phyloP scores from a whole-genome alignment of 2,329 filamentous ascomycete species.

The Monosporascus sp. region DNA sequence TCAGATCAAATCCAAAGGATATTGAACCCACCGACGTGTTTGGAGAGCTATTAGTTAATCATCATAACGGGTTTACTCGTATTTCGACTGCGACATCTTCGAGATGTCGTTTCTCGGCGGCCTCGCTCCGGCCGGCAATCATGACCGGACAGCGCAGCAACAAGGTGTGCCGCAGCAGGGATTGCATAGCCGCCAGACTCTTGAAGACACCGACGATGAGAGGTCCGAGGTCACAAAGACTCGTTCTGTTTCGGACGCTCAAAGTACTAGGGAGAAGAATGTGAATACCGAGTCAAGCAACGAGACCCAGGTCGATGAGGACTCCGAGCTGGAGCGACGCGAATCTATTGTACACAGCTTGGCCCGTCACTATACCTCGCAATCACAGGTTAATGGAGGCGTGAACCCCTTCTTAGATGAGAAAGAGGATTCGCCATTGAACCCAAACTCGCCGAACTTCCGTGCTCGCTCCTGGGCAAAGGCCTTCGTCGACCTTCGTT shows the following conservation, averaged over 20 bases:
- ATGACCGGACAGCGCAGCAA: neutral
- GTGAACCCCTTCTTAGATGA: conserved; percentile 46
- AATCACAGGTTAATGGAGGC: conserved; percentile 32
- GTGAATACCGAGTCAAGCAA: conserved; percentile 19
- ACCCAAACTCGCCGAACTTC: conserved; percentile 49
- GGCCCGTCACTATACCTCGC: conserved; percentile 48
- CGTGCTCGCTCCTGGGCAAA: conserved; percentile 54
- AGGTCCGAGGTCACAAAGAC: conserved; percentile 17
- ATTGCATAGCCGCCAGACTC: conserved; percentile 17
- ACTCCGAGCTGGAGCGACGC: conserved; percentile 43
- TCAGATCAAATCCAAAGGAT: no score
- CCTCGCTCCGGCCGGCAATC: neutral
- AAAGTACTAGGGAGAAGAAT: conserved; percentile 22
- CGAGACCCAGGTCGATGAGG: conserved; percentile 32
- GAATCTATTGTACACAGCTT: conserved; percentile 49
- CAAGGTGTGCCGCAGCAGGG: conserved; percentile 4
- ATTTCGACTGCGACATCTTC: neutral
- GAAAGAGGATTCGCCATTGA: conserved; percentile 43
- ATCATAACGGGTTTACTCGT: neutral
- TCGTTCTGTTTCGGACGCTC: conserved; percentile 28
- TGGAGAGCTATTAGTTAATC: neutral
- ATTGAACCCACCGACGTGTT: neutral
- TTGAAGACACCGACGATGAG: conserved; percentile 10
- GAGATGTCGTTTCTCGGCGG: neutral
- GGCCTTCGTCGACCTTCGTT: conserved; percentile 47